Evolutionary conservation across 2,329 filamentous ascomycete species (phyloP), one percentile per base, ranked within the genome.

Genomic region (Madurella fahalii): DNA sequence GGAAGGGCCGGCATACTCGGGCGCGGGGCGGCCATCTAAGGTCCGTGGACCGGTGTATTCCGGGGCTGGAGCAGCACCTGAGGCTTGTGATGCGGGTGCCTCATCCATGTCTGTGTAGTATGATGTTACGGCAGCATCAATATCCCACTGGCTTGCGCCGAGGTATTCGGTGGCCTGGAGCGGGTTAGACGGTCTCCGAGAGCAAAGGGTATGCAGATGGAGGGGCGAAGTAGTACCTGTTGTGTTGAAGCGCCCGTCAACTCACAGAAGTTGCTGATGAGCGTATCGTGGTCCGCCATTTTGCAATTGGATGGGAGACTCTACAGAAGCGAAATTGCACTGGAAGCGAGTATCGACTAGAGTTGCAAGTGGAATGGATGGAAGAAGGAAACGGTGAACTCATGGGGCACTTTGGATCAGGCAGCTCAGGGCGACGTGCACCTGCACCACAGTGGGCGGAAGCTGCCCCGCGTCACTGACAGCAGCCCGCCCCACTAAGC

Each of bases 91-190:
- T 37, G 74, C 70, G 18, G 65, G 67, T 58, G 34, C 34, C 52
- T 81, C 77, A 25, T 84, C 81, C 34, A 77, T 72, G 54, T 82
- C 76, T 57, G 77, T 75, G 65, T 82, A 89, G 72, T 79, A 88
- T 48, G 82, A 78, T 31, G 81, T 77, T 51, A 81, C 78, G 15
- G 86, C 86, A 9, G 76, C 72, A 60, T 80, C 76, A 42, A 89
- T 72, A 64, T 90, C 80, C 85, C 87, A 90, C 60, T 79, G 73
- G 64, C 80, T 84, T 37, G 79, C 78, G 18, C 77, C 74, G 8
- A 93, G 82, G 61, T 87, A 87, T 57, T 85, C 77, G 53, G 77
- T 76, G 45, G 87, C 87, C 87, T 91, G 11, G 34, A 25, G 18
- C 34, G 52, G 30, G 55, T 59, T 32, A 57, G 50, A 37, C 40